Evolutionary conservation across 2,329 filamentous ascomycete genomes (phyloP).

Genomic region (Colletotrichum gloeosporioides): DNA sequence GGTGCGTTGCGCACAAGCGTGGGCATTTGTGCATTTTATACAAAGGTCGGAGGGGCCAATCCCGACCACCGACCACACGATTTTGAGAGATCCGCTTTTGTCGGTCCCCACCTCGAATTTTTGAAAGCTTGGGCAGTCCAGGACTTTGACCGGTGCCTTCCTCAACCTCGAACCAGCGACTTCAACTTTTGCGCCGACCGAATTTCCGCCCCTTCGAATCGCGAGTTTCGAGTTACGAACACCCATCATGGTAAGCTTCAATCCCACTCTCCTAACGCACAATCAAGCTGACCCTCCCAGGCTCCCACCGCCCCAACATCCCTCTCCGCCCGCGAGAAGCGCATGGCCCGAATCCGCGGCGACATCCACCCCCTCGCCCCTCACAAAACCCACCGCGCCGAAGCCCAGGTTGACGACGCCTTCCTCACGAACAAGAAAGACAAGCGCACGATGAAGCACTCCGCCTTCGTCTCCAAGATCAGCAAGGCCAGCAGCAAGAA

Average conservation of each 20-base stretch:
- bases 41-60: not conserved
- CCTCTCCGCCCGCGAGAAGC: conserved; percentile 63
- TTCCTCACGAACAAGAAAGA: conserved; percentile 81
- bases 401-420: conserved; percentile 55
- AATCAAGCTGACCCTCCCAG: conserved; percentile 6
- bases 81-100: not conserved
- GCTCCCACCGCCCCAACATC: conserved; percentile 48
- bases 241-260: not conserved
- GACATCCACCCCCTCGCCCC: conserved; percentile 55
- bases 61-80: conserved; percentile 14
- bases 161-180: not conserved
- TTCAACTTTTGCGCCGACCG: not conserved
- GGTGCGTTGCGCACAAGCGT: not conserved
- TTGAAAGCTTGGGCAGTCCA: conserved; percentile 5
- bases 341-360: conserved; percentile 54
- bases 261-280: rapidly evolving
- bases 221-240: not conserved
- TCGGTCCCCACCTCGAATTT: conserved; percentile 6
- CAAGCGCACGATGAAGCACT: conserved; percentile 83
- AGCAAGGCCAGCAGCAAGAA: conserved; percentile 48
- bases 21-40: not conserved
- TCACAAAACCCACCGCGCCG: conserved; percentile 55
- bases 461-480: conserved; percentile 78
- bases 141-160: not conserved
- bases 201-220: not conserved